A percentile compares a stretch with the other conserved stretches of the same genome.
phyloP scores from a whole-genome alignment of 768 basidiomycete species.

The Boletus sp. region DNA sequence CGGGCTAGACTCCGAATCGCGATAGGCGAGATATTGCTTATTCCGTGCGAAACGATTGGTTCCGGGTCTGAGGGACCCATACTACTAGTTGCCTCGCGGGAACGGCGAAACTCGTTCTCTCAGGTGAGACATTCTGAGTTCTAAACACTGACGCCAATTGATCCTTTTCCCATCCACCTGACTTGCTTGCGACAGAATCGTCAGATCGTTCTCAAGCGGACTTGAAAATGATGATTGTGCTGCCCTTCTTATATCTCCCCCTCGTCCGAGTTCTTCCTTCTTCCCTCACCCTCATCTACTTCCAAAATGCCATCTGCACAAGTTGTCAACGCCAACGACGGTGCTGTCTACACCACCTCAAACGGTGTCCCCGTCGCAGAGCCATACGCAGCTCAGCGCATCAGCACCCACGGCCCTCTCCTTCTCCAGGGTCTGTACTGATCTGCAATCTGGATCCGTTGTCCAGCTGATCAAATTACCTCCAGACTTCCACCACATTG shows the following conservation, averaged over 20 bases:
- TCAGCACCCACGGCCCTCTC: slow-evolving; percentile 77
- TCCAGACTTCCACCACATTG: slow-evolving; percentile 84
- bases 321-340: slow-evolving; percentile 52
- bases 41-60: background rate
- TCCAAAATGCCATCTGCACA: slow-evolving; percentile 62
- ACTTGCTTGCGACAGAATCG: slow-evolving; percentile 7
- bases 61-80: background rate
- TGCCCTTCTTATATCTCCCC: slow-evolving; percentile 11
- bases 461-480: slow-evolving; percentile 15
- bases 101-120: background rate
- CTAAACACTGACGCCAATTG: background rate
- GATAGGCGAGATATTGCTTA: background rate
- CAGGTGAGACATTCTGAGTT: slow-evolving; percentile 15
- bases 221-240: slow-evolving; percentile 19
- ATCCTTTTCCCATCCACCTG: slow-evolving; percentile 8
- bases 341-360: slow-evolving; percentile 78
- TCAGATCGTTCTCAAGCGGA: slow-evolving; percentile 23
- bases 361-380: slow-evolving; percentile 74
- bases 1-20: background rate
- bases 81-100: background rate
- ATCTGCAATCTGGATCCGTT: background rate
- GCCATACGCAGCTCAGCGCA: slow-evolving; percentile 78
- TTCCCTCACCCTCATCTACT: slow-evolving; percentile 2
- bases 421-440: slow-evolving; percentile 73
- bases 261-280: background rate